Evolutionary conservation across 129 eudicot genomes (phyloP).

Genomic region (Saposhnikovia divaricata): DNA sequence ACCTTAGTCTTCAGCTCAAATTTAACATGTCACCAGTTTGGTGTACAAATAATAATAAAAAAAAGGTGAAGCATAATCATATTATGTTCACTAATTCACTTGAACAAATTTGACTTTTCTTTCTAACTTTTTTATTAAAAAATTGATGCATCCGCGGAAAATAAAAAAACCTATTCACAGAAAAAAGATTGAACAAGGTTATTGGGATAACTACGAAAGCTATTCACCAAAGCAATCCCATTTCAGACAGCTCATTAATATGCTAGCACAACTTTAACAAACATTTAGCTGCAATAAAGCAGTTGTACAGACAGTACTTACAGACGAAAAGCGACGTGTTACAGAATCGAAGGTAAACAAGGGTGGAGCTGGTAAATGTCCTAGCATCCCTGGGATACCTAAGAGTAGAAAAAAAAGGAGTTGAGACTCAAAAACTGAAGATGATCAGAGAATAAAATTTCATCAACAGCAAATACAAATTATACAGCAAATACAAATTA

Average conservation of each 20-base stretch:
- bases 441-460: neutral
- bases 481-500: neutral
- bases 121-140: neutral
- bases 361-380: slow-evolving; percentile 42
- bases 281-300: neutral
- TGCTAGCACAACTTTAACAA: neutral
- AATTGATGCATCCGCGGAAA: neutral
- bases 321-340: slow-evolving; percentile 26
- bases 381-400: slow-evolving; percentile 66
- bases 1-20: neutral
- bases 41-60: neutral
- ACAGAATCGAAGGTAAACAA: slow-evolving; percentile 35
- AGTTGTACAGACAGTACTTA: slow-evolving; percentile 25
- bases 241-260: neutral
- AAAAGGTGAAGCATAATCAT: neutral
- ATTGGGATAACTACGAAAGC: neutral
- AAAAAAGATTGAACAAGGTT: neutral
- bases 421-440: neutral
- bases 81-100: neutral
- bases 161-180: neutral
- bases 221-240: neutral
- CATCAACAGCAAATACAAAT: neutral
- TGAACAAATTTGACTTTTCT: neutral
- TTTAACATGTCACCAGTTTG: neutral
- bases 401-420: neutral